phyloP scores from a whole-genome alignment of 139 green algal genomes.

The Picochlorum sp. region DNA sequence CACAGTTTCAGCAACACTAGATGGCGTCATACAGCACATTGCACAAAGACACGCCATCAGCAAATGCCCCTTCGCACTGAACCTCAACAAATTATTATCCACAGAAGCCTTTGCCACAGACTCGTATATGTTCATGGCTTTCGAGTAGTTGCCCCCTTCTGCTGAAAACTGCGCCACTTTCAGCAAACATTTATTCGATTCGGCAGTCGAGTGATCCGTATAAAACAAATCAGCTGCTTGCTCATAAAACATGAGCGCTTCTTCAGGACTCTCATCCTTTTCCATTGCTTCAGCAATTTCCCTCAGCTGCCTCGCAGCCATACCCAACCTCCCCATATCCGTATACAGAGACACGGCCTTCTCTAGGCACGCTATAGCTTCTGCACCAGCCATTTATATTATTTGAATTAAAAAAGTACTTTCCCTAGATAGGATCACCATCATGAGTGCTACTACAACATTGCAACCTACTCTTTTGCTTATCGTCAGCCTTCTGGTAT shows the following conservation, averaged over 20 bases:
- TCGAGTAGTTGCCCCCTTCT: conserved; percentile 49
- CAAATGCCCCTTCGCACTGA: conserved; percentile 77
- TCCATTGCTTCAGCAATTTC: conserved; percentile 80
- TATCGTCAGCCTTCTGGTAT: conserved; percentile 62
- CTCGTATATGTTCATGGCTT: conserved; percentile 64
- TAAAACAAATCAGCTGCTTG: conserved; percentile 81
- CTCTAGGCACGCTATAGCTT: conserved; percentile 36
- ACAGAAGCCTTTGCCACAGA: conserved; percentile 46
- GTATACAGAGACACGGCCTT: conserved; percentile 78
- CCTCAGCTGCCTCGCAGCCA: conserved; percentile 76
- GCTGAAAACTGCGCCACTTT: conserved; percentile 68
- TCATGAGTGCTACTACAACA: no score
- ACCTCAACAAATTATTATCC: conserved; percentile 90
- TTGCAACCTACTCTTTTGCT: conserved; percentile 2
- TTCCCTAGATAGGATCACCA: no score
- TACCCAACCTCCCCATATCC: conserved; percentile 86
- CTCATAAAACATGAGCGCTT: conserved; percentile 62
- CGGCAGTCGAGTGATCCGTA: conserved; percentile 58
- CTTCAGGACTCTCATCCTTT: conserved; percentile 62
- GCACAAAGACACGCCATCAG: conserved; percentile 86
- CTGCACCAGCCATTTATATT: no score
- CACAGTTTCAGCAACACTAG: conserved; percentile 13
- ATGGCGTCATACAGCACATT: conserved; percentile 30
- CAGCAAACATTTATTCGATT: conserved; percentile 72
- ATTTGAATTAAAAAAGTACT: no score